Evolutionary conservation across 2,329 filamentous ascomycete genomes (phyloP).

Genomic region (Coccinonectria pachysandricola): DNA sequence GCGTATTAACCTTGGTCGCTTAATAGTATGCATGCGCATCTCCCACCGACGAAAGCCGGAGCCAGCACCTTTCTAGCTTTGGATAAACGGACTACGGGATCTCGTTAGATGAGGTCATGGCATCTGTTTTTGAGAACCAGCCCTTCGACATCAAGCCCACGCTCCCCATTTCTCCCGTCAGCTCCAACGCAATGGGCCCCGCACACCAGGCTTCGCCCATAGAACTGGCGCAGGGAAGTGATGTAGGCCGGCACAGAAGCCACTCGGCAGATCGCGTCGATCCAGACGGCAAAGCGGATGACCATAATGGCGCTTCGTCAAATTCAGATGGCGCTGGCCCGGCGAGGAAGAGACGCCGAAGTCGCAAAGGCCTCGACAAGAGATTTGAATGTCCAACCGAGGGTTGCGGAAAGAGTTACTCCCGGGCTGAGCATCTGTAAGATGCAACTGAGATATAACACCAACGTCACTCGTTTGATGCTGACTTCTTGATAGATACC

Average conservation of each 20-base stretch:
- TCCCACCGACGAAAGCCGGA: constrained; percentile 1
- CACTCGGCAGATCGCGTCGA: constrained; percentile 33
- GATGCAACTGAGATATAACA: constrained; percentile 19
- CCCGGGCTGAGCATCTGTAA: constrained; percentile 88
- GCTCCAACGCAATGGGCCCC: constrained; percentile 31
- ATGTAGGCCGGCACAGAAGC: constrained; percentile 31
- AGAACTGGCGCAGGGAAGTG: constrained; percentile 23
- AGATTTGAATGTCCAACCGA: constrained; percentile 75
- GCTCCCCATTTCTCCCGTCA: constrained; percentile 29
- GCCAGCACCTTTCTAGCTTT: too few relatives aligned
- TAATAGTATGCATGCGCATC: too few relatives aligned
- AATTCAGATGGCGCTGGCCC: constrained; percentile 43
- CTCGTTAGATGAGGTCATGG: constrained; percentile 19
- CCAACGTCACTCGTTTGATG: too few relatives aligned
- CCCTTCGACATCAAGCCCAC: constrained; percentile 22
- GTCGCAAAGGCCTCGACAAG: constrained; percentile 70
- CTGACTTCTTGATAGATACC: constrained; percentile 55
- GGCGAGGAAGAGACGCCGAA: constrained; percentile 59
- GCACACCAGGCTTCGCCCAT: constrained; percentile 25
- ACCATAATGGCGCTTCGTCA: constrained; percentile 36
- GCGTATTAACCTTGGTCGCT: too few relatives aligned
- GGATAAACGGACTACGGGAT: too few relatives aligned
- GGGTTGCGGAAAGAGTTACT: constrained; percentile 92
- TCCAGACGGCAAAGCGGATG: constrained; percentile 29
- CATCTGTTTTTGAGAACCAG: constrained; percentile 16